Conservation (phyloP, 805 yeast species). For the Crinitomyces ghanaensis region DNA sequence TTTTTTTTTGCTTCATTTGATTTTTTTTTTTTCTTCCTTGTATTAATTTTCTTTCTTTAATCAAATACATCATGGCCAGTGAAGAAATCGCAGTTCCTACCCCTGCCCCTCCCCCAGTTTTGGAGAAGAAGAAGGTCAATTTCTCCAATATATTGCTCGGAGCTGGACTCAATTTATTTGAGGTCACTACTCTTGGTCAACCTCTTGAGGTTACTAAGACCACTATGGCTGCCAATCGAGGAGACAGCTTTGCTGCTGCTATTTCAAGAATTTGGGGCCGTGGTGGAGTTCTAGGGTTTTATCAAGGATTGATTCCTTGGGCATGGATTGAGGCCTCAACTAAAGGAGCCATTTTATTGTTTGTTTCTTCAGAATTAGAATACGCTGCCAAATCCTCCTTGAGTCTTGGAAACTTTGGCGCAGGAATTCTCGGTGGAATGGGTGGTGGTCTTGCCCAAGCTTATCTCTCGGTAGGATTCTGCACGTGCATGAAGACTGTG, state of each 20-base stretch:
- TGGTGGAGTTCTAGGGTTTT: slow-evolving; percentile 87
- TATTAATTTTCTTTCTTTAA: too few relatives aligned
- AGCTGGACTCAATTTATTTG: slow-evolving; percentile 85
- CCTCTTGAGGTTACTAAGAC: slow-evolving; percentile 94
- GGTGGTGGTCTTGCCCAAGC: slow-evolving; percentile 96
- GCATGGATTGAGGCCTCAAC: slow-evolving; percentile 99
- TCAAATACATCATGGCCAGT: too few relatives aligned
- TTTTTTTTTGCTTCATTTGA: too few relatives aligned
- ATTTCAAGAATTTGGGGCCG: slow-evolving; percentile 75
- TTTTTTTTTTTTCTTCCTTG: neutral
- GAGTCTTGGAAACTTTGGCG: slow-evolving; percentile 55
- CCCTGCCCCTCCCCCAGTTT: too few relatives aligned
- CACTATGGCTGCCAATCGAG: slow-evolving; percentile 96
- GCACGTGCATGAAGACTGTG: slow-evolving; percentile 98
- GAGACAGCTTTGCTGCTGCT: slow-evolving; percentile 54
- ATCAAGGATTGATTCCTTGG: slow-evolving; percentile 98
- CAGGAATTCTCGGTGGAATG: slow-evolving; percentile 95
- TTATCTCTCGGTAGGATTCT: slow-evolving; percentile 90
- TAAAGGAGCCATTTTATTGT: slow-evolving; percentile 90
- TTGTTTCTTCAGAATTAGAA: slow-evolving; percentile 88
- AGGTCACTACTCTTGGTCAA: slow-evolving; percentile 91
- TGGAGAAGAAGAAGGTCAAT: slow-evolving; percentile 76
- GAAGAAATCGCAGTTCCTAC: too few relatives aligned
- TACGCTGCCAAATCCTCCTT: slow-evolving; percentile 47
- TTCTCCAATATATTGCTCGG: slow-evolving; percentile 87